Evolutionary conservation across 2,329 filamentous ascomycete species (phyloP), one percentile per base, ranked within the genome.

Genomic region (Neobulgaria alba): DNA sequence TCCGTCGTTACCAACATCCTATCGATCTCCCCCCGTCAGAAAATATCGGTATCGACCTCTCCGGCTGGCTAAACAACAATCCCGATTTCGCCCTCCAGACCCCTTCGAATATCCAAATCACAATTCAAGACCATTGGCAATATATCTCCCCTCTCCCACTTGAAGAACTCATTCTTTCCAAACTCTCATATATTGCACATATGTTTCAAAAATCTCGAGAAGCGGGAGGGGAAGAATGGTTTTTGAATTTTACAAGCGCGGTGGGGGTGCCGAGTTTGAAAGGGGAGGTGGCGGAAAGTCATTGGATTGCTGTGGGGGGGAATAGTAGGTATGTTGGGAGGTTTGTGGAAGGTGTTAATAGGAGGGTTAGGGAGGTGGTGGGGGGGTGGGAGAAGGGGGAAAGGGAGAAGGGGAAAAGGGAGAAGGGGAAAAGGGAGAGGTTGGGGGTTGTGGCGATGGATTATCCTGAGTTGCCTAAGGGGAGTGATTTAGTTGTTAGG

Each of bases 61-160:
- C 56, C 40, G 48, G 43, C 16, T 85, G 82, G 82, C 69, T 72
- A 0, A 72, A 84, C 61, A 84, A 85, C 58, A 74, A 74, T 14
- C 67, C 77, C 0, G 67, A 80, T 51, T 72, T 77, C 42, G 67
- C 64, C 18, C 71, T 70, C 35, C 48, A 54, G 30, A 67, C 65
- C 3, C 52, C 59, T 12, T 56, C 58, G 14, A 51, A 55, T 18
- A 57, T 63, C 3, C 56, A 57, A 15, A 52, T 68, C 32, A 65
- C 63, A 8, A 58, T 69, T 5, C 67, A 70, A 57, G 67, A 70
- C 53, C 67, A 69, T 55, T 70, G 68, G 62, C 61, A 60, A 45
- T 67, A 63, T 48, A 52, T 61, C 0, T 48, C 61, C 18, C 57
- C 63, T 5, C 58, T 63, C 16, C 45, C 60, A 5, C 58, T 70